Evolutionary conservation across 2,329 filamentous ascomycete genomes (phyloP).

Genomic region (Alternaria viburni): DNA sequence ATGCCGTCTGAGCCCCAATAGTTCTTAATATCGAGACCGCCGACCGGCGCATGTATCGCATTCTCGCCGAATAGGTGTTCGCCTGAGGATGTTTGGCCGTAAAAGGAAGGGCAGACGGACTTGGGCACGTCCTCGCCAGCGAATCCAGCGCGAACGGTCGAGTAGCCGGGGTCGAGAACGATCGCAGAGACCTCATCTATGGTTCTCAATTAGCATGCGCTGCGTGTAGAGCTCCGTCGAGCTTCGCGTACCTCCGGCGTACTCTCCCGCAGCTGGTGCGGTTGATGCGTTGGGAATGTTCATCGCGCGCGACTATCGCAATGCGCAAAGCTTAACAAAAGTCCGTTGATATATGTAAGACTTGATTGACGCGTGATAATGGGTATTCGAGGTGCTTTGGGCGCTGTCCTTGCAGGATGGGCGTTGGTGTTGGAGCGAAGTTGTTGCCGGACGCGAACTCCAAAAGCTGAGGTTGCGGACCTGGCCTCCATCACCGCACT

Average conservation of each 20-base stretch:
- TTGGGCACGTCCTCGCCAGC: slow-evolving; percentile 98
- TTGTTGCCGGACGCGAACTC: slow-evolving; percentile 36
- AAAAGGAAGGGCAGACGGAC: slow-evolving; percentile 88
- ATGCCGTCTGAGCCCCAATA: slow-evolving; percentile 88
- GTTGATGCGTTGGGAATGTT: slow-evolving; percentile 47
- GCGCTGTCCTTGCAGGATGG: slow-evolving; percentile 23
- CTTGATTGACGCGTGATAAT: slow-evolving; percentile 36
- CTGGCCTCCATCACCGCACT: slow-evolving; percentile 21
- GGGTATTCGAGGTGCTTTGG: neutral
- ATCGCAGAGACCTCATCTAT: slow-evolving; percentile 96
- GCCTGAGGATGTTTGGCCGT: slow-evolving; percentile 65
- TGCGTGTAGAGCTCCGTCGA: slow-evolving; percentile 3
- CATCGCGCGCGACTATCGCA: slow-evolving; percentile 32
- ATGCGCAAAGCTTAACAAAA: slow-evolving; percentile 11
- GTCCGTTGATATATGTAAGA: neutral
- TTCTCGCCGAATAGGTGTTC: slow-evolving; percentile 85
- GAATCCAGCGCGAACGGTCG: slow-evolving; percentile 89
- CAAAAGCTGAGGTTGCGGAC: slow-evolving; percentile 31
- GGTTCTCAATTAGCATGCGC: slow-evolving; percentile 16
- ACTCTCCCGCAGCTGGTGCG: slow-evolving; percentile 52
- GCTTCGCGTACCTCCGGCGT: slow-evolving; percentile 51
- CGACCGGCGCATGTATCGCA: slow-evolving; percentile 77
- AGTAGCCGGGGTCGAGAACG: slow-evolving; percentile 93
- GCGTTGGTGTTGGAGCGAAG: slow-evolving; percentile 35
- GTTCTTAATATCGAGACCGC: slow-evolving; percentile 83